These are phyloP conservation scores for Emmonsia crescens DNA, from an alignment of 2,329 filamentous ascomycete species.

Conservation along the genomic window DNA sequence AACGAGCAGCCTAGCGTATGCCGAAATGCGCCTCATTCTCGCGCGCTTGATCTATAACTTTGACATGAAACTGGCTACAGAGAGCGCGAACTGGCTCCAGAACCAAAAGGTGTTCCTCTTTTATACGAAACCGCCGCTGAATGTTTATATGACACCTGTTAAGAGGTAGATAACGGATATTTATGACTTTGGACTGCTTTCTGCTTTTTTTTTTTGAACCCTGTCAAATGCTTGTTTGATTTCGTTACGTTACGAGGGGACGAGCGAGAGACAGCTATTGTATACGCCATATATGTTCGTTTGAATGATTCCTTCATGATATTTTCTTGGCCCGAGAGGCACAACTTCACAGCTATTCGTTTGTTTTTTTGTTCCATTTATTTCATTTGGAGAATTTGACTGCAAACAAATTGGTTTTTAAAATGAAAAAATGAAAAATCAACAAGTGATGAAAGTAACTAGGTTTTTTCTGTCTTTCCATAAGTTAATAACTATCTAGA, in stretches of 20 bases:
- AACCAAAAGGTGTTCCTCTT: slow-evolving; percentile 31
- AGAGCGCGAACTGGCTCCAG: slow-evolving; percentile 30
- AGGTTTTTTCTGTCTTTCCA: background rate
- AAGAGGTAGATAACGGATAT: background rate
- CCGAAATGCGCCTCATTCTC: slow-evolving; percentile 42
- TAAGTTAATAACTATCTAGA: too few species aligned
- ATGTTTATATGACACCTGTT: slow-evolving; percentile 27
- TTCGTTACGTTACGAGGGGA: too few species aligned
- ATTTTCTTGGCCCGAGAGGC: background rate
- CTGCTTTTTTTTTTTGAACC: too few species aligned
- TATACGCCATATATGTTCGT: background rate
- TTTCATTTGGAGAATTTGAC: background rate
- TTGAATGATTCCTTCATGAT: background rate
- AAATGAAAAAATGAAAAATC: background rate
- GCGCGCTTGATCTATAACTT: slow-evolving; percentile 41
- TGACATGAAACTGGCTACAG: slow-evolving; percentile 34
- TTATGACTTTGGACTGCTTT: background rate
- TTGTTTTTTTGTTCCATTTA: background rate
- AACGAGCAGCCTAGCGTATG: slow-evolving; percentile 36
- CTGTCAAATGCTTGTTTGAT: too few species aligned
- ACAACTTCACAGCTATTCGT: too few species aligned
- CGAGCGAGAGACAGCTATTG: too few species aligned
- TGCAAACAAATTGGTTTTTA: background rate
- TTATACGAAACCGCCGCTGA: slow-evolving; percentile 33
- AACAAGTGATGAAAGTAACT: background rate